Conservation (phyloP, 306 rosid genomes). For the Mucuna pruriens region DNA sequence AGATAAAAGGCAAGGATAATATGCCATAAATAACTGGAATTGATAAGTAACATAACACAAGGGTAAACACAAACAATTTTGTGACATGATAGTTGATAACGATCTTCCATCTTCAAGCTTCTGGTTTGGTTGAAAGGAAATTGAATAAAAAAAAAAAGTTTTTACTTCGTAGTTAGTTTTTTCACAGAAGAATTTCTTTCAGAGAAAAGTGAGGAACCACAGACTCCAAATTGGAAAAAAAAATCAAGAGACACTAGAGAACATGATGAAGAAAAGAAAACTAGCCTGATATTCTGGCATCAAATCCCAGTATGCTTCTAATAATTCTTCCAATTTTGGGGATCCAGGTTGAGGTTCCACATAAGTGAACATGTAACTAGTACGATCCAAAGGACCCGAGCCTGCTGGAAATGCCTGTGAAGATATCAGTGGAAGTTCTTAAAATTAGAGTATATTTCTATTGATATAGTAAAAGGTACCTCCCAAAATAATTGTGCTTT, state of each 20-base stretch:
- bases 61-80: not conserved
- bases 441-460: conserved; percentile 17
- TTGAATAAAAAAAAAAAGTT: not conserved
- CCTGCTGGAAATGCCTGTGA: conserved; percentile 97
- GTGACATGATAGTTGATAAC: not conserved
- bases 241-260: not conserved
- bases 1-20: not conserved
- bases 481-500: conserved; percentile 94
- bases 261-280: conserved; percentile 24
- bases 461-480: conserved; percentile 53
- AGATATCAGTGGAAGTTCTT: conserved; percentile 40
- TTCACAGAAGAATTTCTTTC: not conserved
- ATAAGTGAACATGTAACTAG: conserved; percentile 93
- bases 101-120: conserved; percentile 5
- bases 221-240: conserved; percentile 5
- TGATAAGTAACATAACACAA: conserved; percentile 2
- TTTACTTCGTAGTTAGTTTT: not conserved
- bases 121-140: not conserved
- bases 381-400: conserved; percentile 88
- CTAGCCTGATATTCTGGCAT: conserved; percentile 94
- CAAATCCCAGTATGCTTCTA: conserved; percentile 87
- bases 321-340: conserved; percentile 77
- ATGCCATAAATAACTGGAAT: conserved; percentile 7
- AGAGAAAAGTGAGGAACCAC: not conserved
- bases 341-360: conserved; percentile 86